Percentiles rank a stretch among this genome's conserved stretches.
phyloP scores from a whole-genome alignment of 768 basidiomycete genomes.

The Galerina sulciceps region DNA sequence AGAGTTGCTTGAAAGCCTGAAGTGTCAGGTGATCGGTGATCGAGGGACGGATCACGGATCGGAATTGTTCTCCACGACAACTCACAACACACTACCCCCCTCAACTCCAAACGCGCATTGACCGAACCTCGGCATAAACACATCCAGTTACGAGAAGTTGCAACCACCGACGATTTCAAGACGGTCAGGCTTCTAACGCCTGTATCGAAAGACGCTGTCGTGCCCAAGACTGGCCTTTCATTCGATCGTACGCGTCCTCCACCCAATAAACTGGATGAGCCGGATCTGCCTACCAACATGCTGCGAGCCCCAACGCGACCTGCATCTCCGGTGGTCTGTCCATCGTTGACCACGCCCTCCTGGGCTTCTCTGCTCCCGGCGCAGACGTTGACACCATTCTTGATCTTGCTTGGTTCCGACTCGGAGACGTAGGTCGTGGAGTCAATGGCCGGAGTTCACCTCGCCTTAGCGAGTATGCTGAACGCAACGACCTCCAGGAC shows the following conservation, averaged over 20 bases:
- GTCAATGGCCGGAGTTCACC: constrained; percentile 18
- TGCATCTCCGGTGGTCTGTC: constrained; percentile 19
- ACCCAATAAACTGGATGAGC: not conserved
- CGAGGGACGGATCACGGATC: too few species aligned
- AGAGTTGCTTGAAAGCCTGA: too few species aligned
- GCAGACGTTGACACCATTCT: constrained; percentile 21
- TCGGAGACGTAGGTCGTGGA: constrained; percentile 26
- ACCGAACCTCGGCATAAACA: constrained; percentile 26
- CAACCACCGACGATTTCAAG: constrained; percentile 12
- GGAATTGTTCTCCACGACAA: too few species aligned
- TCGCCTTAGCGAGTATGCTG: constrained; percentile 18
- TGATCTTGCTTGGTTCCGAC: constrained; percentile 25
- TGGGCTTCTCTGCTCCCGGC: constrained; percentile 18
- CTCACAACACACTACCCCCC: constrained; percentile 1
- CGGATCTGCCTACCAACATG: constrained; percentile 21
- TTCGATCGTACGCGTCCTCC: constrained; percentile 11
- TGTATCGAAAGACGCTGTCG: constrained; percentile 12
- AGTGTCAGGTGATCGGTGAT: too few species aligned
- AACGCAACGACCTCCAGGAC: constrained; percentile 16
- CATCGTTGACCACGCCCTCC: constrained; percentile 18
- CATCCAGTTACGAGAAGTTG: constrained; percentile 23
- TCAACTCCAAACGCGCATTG: constrained; percentile 25
- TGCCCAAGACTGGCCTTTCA: constrained; percentile 19
- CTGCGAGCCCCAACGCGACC: not conserved
- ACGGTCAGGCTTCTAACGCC: constrained; percentile 10